Base-by-base conservation (phyloP, 257 asterid genomes). In the Lithospermum erythrorhizon region DNA sequence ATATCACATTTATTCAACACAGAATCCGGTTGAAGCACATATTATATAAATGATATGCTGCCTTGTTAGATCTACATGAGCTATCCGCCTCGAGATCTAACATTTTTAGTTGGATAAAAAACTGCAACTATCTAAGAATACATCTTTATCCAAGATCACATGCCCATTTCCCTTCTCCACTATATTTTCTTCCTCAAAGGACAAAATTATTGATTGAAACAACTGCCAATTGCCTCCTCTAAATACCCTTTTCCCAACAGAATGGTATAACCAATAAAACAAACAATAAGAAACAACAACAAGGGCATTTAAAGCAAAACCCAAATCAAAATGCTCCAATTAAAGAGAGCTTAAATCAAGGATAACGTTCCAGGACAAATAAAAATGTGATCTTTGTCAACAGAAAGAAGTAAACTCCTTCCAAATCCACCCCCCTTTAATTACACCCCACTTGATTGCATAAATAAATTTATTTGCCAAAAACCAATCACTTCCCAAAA, bases 341-440 rank as follows among this genome's bases (percentile, higher is more conserved):
- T 22, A 53, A 53, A 53, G 25, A 5, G 22, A 20, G 57, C 23
- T 53, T 19, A 53, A 20, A n/a, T 22, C 23, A 53, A 19, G 57
- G 11, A 41, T 41, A 41, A 41, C 49, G 49, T 41, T 41, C 1
- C 49, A 22, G 20, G 23, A 53, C 21, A 0, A n/a, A 53, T 8
- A 53, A 53, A 53, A 53, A 53, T 6, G 23, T 53, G 57, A 53
- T 53, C 57, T 53, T 53, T 23, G 24, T 53, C 57, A n/a, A 9
- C 13, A 19, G 15, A 53, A 53, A 53, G 23, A 53, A 53, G 57
- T 52, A n/a, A 52, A 52, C 11, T 0, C 47, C 15, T 35, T 27
- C 47, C 47, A 4, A 52, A 52, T 19, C 22, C 11, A 52, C 22
- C 56, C 6, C 20, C 56, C 56, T 52, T 52, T 52, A 9, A 18